phyloP scores from a whole-genome alignment of 2,329 filamentous ascomycete species.

The Fusarium sp. region DNA sequence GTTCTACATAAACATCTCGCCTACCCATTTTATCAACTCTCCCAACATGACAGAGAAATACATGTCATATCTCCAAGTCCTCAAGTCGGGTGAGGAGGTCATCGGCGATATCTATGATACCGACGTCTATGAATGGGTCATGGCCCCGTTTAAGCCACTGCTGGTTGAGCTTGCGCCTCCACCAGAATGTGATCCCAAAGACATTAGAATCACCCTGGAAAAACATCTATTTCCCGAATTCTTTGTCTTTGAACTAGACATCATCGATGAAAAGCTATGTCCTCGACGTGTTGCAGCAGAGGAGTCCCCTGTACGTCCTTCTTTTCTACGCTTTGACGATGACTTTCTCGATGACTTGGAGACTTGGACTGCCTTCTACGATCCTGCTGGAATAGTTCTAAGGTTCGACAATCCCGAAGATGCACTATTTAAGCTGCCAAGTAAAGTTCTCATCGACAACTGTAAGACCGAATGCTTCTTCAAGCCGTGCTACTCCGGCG shows the following conservation, averaged over 20 bases:
- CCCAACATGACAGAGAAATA: conserved; percentile 19
- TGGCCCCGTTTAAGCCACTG: conserved; percentile 26
- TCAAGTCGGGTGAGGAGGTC: conserved; percentile 27
- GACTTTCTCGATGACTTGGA: conserved; percentile 34
- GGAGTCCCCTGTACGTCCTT: conserved; percentile 7
- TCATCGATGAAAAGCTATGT: conserved; percentile 23
- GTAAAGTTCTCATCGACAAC: conserved; percentile 30
- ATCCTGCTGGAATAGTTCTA: conserved; percentile 28
- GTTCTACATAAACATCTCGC: conserved; percentile 27
- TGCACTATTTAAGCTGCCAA: conserved; percentile 32
- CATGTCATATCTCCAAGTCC: conserved; percentile 23
- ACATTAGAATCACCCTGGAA: background rate
- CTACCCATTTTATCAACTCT: conserved; percentile 21
- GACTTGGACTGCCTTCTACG: conserved; percentile 35
- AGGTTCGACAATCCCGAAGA: conserved; percentile 29
- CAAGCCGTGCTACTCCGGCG: conserved; percentile 25
- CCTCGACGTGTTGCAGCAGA: conserved; percentile 12
- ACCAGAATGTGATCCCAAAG: background rate
- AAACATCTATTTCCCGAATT: conserved; percentile 6
- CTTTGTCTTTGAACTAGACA: conserved; percentile 27
- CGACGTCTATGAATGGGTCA: conserved; percentile 32
- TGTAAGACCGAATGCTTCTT: conserved; percentile 32
- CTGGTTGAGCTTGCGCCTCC: conserved; percentile 35
- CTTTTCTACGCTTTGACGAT: conserved; percentile 21
- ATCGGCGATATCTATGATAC: conserved; percentile 26